phyloP scores from a whole-genome alignment of 1,139 yeast genomes.

The Diutina neorugosa region DNA sequence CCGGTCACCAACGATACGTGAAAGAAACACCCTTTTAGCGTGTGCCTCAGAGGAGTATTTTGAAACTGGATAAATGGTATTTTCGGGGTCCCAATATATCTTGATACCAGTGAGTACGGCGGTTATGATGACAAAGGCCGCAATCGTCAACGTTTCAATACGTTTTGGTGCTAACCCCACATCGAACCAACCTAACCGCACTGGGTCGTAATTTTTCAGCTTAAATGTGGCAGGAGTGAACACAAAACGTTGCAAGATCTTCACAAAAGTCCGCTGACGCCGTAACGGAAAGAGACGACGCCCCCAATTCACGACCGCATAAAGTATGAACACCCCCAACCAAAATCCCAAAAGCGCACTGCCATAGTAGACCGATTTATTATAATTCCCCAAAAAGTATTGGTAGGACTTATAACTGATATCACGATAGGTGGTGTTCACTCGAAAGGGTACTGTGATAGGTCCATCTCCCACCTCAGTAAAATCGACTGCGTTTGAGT shows the following conservation, averaged over 20 bases:
- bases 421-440: background rate
- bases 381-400: background rate
- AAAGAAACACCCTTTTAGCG: background rate
- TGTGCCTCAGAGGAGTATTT: no score
- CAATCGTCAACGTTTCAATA: background rate
- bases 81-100: background rate
- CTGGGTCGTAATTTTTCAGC: background rate
- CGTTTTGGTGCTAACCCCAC: background rate
- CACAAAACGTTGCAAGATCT: background rate
- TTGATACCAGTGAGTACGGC: background rate
- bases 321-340: background rate
- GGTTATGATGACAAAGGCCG: background rate
- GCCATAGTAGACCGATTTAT: background rate
- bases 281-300: background rate
- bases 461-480: background rate
- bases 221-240: background rate
- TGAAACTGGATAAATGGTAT: background rate
- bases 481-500: background rate
- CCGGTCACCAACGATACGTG: conserved; percentile 8
- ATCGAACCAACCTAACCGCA: background rate
- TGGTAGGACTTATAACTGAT: background rate
- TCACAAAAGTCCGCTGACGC: background rate
- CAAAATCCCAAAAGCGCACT: background rate
- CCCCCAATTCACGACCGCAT: background rate
- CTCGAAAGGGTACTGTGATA: background rate